Conservation (phyloP, 2,329 filamentous ascomycete species). For the Colletotrichum sp. region DNA sequence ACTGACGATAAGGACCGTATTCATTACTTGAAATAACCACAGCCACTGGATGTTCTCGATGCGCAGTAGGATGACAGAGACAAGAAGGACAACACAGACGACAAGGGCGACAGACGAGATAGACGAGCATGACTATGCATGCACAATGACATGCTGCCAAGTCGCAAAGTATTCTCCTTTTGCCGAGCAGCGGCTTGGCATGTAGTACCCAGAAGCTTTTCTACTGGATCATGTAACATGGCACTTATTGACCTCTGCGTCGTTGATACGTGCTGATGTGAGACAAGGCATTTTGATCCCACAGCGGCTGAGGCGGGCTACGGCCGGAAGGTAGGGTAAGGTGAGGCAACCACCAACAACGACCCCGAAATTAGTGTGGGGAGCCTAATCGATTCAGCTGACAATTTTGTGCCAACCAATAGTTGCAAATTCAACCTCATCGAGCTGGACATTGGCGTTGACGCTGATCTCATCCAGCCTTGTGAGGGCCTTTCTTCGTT, state of each 20-base stretch:
- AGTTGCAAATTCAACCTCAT: neutral
- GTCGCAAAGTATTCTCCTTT: neutral
- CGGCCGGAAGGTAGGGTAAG: neutral
- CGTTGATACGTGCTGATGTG: neutral
- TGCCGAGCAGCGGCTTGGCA: neutral
- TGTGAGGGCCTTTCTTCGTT: no score
- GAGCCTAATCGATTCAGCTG: neutral
- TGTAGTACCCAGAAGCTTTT: fast-evolving
- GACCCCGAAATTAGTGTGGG: fast-evolving
- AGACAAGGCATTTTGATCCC: neutral
- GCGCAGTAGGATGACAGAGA: no score
- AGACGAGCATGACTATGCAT: neutral
- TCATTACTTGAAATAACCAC: no score
- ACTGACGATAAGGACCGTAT: no score
- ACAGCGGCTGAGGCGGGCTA: neutral
- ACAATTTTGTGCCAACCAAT: neutral
- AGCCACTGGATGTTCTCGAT: no score
- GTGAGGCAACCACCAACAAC: neutral
- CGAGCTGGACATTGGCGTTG: no score
- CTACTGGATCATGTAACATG: neutral
- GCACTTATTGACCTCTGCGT: neutral
- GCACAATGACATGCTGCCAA: neutral
- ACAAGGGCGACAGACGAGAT: no score
- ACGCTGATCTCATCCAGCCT: fast-evolving
- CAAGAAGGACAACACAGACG: no score